Conservation (phyloP, 2,329 filamentous ascomycete species). For the Trichoderma harzianum region DNA sequence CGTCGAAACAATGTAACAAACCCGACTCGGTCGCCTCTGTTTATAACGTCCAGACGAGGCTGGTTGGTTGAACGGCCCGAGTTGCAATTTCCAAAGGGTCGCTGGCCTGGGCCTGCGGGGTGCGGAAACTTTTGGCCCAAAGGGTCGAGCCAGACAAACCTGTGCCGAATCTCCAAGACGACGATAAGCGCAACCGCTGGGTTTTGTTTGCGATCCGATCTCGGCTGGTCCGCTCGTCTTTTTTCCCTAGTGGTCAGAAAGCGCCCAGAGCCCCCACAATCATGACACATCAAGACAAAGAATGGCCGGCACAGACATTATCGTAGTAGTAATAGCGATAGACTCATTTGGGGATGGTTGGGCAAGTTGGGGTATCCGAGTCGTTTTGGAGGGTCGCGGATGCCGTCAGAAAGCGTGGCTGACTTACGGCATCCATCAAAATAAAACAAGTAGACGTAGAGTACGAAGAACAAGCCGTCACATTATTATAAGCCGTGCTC, state of each 20-base stretch:
- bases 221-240: conserved; percentile 9
- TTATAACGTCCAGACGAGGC: neutral
- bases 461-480: neutral
- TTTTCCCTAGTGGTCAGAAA: neutral
- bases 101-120: conserved; percentile 14
- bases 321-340: neutral
- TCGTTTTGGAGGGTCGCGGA: neutral
- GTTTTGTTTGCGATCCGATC: conserved; percentile 16
- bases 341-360: neutral
- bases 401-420: neutral
- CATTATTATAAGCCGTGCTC: neutral
- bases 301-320: neutral
- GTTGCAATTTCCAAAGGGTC: neutral
- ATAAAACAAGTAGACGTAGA: neutral
- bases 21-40: neutral
- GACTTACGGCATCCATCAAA: neutral
- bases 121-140: conserved; percentile 12
- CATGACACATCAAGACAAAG: neutral
- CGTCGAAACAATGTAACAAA: neutral
- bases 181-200: conserved; percentile 21
- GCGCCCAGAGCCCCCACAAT: neutral
- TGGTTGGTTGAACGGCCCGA: neutral
- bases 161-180: conserved; percentile 19
- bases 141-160: conserved; percentile 4
- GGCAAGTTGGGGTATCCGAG: neutral